phyloP scores from a whole-genome alignment of 768 basidiomycete species.

The button mushroom (Agaricus bisporus) region DNA sequence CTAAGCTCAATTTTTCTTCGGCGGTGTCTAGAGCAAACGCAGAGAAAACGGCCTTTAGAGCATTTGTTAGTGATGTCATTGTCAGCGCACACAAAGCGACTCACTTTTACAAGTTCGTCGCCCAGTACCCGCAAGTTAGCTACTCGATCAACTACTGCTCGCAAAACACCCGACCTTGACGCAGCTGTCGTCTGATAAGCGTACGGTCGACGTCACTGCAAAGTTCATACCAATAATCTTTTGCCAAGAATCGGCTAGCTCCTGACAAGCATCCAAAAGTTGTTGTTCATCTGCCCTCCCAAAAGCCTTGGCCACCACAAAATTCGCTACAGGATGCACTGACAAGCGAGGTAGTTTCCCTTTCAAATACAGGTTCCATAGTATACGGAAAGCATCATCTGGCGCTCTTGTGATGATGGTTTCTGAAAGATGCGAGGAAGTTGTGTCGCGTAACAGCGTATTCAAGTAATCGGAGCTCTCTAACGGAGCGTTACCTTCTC shows the following conservation, averaged over 20 bases:
- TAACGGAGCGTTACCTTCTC: conserved; percentile 1
- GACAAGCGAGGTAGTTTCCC: conserved; percentile 70
- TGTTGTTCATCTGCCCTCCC: conserved; percentile 53
- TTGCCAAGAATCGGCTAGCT: conserved; percentile 51
- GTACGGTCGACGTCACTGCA: neutral
- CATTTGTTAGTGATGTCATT: conserved; percentile 9
- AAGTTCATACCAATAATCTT: conserved; percentile 64
- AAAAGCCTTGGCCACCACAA: conserved; percentile 79
- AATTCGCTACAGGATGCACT: conserved; percentile 90
- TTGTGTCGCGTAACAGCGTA: conserved; percentile 78
- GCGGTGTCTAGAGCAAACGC: conserved; percentile 50
- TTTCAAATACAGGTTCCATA: conserved; percentile 79
- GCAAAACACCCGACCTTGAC: conserved; percentile 71
- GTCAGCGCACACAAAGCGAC: conserved; percentile 12
- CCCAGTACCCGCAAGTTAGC: conserved; percentile 41
- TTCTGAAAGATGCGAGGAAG: conserved; percentile 89
- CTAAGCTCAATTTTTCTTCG: conserved; percentile 46
- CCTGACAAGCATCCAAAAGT: conserved; percentile 48
- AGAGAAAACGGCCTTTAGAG: conserved; percentile 46
- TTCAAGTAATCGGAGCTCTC: conserved; percentile 74
- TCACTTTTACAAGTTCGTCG: conserved; percentile 51
- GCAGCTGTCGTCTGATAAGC: conserved; percentile 39
- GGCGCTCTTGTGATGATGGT: conserved; percentile 64
- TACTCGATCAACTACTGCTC: conserved; percentile 68
- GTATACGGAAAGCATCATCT: conserved; percentile 45